Evolutionary conservation across 768 basidiomycete genomes (phyloP).

Genomic region (Naematelia aurantialba): DNA sequence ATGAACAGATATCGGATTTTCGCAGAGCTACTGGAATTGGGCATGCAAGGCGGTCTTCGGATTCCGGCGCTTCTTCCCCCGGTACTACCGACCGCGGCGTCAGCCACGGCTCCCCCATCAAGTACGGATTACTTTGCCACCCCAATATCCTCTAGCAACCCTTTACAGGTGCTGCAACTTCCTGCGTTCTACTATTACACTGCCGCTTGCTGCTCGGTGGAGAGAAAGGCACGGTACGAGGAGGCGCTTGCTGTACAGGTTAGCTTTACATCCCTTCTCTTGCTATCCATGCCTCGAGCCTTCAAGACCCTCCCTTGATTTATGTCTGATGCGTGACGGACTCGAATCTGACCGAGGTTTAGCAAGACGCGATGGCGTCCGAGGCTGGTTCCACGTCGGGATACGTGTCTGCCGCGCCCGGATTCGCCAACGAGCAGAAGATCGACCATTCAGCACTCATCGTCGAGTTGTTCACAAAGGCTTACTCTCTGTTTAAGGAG

Average conservation of each 20-base stretch:
- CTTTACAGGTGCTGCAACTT: constrained; percentile 77
- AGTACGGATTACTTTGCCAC: constrained; percentile 59
- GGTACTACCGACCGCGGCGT: constrained; percentile 29
- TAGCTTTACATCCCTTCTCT: too few species aligned
- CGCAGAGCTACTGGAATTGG: constrained; percentile 85
- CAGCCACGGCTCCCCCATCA: constrained; percentile 41
- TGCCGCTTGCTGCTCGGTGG: constrained; percentile 79
- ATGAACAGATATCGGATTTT: constrained; percentile 72
- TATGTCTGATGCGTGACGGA: too few species aligned
- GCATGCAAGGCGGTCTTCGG: constrained; percentile 54
- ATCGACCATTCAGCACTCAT: constrained; percentile 80
- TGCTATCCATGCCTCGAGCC: too few species aligned
- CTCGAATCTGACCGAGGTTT: not conserved
- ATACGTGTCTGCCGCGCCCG: constrained; percentile 57
- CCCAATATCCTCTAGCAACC: constrained; percentile 68
- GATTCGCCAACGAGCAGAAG: constrained; percentile 83
- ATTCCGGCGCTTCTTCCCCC: constrained; percentile 41
- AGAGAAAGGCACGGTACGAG: constrained; percentile 66
- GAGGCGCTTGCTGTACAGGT: constrained; percentile 62
- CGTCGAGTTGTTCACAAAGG: constrained; percentile 89
- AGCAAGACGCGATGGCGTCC: constrained; percentile 25
- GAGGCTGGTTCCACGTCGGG: constrained; percentile 31
- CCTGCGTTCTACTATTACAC: constrained; percentile 90
- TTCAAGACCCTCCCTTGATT: too few species aligned
- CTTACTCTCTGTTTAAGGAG: constrained; percentile 90